These are phyloP conservation scores for Stachybotrys chartarum DNA, from an alignment of 2,329 filamentous ascomycete species.

Conservation along the genomic window DNA sequence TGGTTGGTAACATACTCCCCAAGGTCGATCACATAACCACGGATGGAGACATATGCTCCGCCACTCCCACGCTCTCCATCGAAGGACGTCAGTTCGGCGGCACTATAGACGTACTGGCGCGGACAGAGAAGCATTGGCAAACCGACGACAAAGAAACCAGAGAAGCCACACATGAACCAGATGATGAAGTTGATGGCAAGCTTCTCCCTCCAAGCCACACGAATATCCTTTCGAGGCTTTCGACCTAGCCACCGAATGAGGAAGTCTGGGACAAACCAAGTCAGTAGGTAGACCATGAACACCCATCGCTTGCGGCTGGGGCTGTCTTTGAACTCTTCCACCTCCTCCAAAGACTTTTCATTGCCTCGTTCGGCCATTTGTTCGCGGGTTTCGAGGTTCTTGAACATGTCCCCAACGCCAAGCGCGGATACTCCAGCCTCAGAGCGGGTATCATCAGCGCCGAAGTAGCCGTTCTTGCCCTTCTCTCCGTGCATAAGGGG, in stretches of 20 bases:
- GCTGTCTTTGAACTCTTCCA: conserved; percentile 76
- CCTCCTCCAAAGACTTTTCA: conserved; percentile 81
- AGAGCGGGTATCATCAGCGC: conserved; percentile 75
- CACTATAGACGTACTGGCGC: conserved; percentile 79
- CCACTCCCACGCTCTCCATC: conserved; percentile 61
- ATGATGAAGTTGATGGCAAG: conserved; percentile 96
- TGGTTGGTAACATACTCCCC: conserved; percentile 65
- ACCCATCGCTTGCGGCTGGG: conserved; percentile 86
- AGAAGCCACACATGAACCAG: conserved; percentile 73
- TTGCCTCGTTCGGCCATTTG: conserved; percentile 95
- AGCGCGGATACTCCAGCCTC: conserved; percentile 90
- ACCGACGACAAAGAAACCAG: conserved; percentile 82
- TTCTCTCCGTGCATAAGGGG: conserved; percentile 68
- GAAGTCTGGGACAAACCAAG: conserved; percentile 84
- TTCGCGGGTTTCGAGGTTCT: conserved; percentile 86
- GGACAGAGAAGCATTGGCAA: conserved; percentile 89
- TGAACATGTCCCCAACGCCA: conserved; percentile 94
- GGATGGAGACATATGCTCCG: conserved; percentile 68
- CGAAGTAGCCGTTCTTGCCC: conserved; percentile 72
- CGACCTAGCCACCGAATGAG: conserved; percentile 67
- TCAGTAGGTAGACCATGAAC: conserved; percentile 73
- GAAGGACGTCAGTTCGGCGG: conserved; percentile 64
- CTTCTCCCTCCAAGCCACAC: conserved; percentile 93
- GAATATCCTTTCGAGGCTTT: conserved; percentile 88
- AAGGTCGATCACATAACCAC: conserved; percentile 84